Conservation (phyloP, 2,329 filamentous ascomycete genomes). For the Dactylellina sp. region DNA sequence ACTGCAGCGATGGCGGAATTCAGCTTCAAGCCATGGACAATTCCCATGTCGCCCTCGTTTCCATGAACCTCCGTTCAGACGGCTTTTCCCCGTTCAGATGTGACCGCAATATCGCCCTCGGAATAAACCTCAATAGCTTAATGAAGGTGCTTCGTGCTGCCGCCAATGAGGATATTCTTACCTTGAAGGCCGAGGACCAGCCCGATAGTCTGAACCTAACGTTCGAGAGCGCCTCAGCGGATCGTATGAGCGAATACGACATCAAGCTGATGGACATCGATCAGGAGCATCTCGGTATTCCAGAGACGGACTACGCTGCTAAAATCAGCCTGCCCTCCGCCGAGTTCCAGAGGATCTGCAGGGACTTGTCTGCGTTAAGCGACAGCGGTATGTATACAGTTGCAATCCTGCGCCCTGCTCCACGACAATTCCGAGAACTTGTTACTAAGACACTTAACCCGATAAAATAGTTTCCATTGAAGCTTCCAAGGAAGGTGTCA, state of each 20-base stretch:
- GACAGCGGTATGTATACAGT: slow-evolving; percentile 82
- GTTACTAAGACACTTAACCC: too few relatives aligned
- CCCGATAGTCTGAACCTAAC: slow-evolving; percentile 95
- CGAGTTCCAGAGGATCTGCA: slow-evolving; percentile 95
- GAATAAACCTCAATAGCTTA: slow-evolving; percentile 94
- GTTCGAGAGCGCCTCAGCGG: slow-evolving; percentile 89
- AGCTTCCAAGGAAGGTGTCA: slow-evolving; percentile 95
- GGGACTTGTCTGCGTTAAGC: slow-evolving; percentile 89
- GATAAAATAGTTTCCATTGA: slow-evolving; percentile 82
- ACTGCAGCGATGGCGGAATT: slow-evolving; percentile 99
- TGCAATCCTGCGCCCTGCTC: too few relatives aligned
- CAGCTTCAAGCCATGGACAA: slow-evolving; percentile 99
- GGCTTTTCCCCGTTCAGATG: slow-evolving; percentile 95
- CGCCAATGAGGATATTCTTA: slow-evolving; percentile 92
- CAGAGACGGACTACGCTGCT: slow-evolving; percentile 97
- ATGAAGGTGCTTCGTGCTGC: slow-evolving; percentile 97
- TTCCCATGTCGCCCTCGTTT: slow-evolving; percentile 97
- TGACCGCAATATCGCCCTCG: slow-evolving; percentile 98
- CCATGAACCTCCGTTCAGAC: slow-evolving; percentile 98
- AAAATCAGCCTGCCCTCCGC: slow-evolving; percentile 86
- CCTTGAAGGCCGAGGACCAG: slow-evolving; percentile 95
- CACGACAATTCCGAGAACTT: too few relatives aligned
- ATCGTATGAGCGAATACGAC: slow-evolving; percentile 97
- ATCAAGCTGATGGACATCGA: slow-evolving; percentile 99
- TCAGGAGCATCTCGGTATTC: slow-evolving; percentile 98